Percentiles rank a stretch among this genome's conserved stretches.
These are phyloP conservation scores for Mucor saturninus DNA, from an alignment of 371 early-diverging fungal genomes.

Conservation along the genomic window DNA sequence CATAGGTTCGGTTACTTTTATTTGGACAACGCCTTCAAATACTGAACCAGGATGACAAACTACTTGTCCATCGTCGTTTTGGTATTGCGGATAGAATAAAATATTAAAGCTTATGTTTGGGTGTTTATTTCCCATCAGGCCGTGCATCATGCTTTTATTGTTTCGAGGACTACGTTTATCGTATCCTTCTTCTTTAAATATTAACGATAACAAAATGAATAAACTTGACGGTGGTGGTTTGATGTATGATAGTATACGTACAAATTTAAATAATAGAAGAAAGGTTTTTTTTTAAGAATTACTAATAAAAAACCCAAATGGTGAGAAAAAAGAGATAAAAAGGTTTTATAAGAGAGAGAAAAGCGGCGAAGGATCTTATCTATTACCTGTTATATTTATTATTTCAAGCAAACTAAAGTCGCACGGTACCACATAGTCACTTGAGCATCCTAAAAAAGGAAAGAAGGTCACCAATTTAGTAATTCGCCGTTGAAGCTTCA, in stretches of 20 bases:
- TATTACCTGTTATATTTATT: slow-evolving; percentile 1
- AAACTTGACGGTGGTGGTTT: not conserved
- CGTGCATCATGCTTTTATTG: slow-evolving; percentile 27
- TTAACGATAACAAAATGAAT: slow-evolving; percentile 25
- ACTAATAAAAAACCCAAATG: not conserved
- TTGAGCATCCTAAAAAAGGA: slow-evolving; percentile 14
- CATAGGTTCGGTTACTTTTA: slow-evolving; percentile 25
- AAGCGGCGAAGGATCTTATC: not conserved
- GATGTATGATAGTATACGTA: not conserved
- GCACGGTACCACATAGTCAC: slow-evolving; percentile 3
- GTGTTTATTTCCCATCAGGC: slow-evolving; percentile 18
- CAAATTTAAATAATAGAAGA: not conserved
- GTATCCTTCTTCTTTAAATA: slow-evolving; percentile 39
- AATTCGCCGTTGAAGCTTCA: slow-evolving; percentile 4
- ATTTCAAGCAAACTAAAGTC: slow-evolving; percentile 14
- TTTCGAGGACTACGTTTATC: slow-evolving; percentile 30
- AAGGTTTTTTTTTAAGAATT: not conserved
- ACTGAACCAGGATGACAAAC: slow-evolving; percentile 38
- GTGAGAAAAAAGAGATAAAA: not conserved
- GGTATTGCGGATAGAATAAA: slow-evolving; percentile 30
- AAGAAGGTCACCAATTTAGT: slow-evolving; percentile 11
- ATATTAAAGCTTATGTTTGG: slow-evolving; percentile 20
- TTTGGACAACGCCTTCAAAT: slow-evolving; percentile 34
- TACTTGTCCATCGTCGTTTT: slow-evolving; percentile 28
- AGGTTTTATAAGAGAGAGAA: not conserved